phyloP scores from a whole-genome alignment of 2,329 filamentous ascomycete species.

The Stylonectria norvegica region DNA sequence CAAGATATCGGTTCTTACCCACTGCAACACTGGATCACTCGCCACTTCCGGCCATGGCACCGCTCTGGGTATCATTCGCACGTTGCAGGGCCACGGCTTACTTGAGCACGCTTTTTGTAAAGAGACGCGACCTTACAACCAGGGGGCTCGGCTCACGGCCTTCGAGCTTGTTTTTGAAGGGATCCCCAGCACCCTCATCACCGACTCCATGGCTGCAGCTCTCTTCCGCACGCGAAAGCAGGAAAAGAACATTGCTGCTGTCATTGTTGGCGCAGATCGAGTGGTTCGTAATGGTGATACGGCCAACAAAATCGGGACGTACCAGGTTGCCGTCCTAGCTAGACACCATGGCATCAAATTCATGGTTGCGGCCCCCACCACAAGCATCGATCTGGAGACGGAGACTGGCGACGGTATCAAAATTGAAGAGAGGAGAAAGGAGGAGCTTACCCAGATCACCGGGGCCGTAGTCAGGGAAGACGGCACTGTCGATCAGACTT shows the following conservation, averaged over 20 bases:
- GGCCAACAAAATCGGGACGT: slow-evolving; percentile 98
- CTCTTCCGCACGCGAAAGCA: slow-evolving; percentile 65
- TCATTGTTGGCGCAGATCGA: slow-evolving; percentile 91
- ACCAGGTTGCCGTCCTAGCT: slow-evolving; percentile 86
- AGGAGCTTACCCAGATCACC: slow-evolving; percentile 81
- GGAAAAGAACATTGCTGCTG: slow-evolving; percentile 69
- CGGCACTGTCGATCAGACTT: slow-evolving; percentile 59
- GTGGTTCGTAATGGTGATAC: slow-evolving; percentile 97
- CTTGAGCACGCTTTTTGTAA: slow-evolving; percentile 90
- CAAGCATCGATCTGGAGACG: slow-evolving; percentile 85
- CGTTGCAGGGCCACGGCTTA: slow-evolving; percentile 61
- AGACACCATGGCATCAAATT: slow-evolving; percentile 88
- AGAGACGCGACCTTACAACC: slow-evolving; percentile 96
- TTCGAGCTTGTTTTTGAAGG: slow-evolving; percentile 94
- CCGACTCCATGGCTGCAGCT: slow-evolving; percentile 93
- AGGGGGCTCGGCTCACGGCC: slow-evolving; percentile 89
- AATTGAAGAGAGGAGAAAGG: slow-evolving; percentile 80
- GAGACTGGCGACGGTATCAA: slow-evolving; percentile 74
- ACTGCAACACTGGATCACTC: slow-evolving; percentile 96
- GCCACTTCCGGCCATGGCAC: slow-evolving; percentile 98
- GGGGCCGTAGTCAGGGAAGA: slow-evolving; percentile 67
- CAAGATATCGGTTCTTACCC: slow-evolving; percentile 78
- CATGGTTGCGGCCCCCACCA: slow-evolving; percentile 89
- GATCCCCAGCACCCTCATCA: slow-evolving; percentile 88
- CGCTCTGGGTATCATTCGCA: slow-evolving; percentile 88